Percentiles rank a stretch among this genome's conserved stretches.
Conservation (phyloP, 2,329 filamentous ascomycete species). For the Albophoma yamanashiensis region DNA sequence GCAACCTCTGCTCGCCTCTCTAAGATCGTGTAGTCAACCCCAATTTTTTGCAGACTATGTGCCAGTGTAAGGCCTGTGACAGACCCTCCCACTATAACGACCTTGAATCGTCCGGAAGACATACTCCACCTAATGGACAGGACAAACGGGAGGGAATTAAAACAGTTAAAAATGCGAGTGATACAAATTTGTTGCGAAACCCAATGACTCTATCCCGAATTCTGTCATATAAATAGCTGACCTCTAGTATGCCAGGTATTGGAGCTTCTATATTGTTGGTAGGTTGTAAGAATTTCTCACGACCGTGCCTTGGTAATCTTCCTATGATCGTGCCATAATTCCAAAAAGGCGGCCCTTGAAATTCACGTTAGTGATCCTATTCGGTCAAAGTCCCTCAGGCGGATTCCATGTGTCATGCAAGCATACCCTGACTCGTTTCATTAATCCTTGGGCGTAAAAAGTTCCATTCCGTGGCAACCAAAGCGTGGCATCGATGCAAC, state of each 20-base stretch:
- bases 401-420: not conserved
- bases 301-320: not conserved
- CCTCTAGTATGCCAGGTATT: not conserved
- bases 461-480: not conserved
- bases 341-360: not conserved
- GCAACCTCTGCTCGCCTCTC: conserved; percentile 30
- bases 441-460: not conserved
- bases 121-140: not conserved
- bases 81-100: conserved; percentile 34
- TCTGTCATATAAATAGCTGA: not conserved
- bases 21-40: conserved; percentile 37
- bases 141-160: not conserved
- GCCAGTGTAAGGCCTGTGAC: conserved; percentile 28
- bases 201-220: too few species aligned
- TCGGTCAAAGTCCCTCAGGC: not conserved
- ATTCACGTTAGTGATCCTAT: too few species aligned
- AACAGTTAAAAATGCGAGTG: too few species aligned
- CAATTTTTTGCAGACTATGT: conserved; percentile 28
- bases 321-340: not conserved
- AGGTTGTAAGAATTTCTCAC: not conserved
- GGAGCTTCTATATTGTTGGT: not conserved
- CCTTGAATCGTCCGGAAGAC: conserved; percentile 1
- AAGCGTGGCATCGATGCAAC: not conserved
- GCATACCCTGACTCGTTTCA: not conserved
- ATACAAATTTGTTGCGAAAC: not conserved